Base-by-base conservation (phyloP, 495 filamentous ascomycete species). In the Penicillium bovifimosum region DNA sequence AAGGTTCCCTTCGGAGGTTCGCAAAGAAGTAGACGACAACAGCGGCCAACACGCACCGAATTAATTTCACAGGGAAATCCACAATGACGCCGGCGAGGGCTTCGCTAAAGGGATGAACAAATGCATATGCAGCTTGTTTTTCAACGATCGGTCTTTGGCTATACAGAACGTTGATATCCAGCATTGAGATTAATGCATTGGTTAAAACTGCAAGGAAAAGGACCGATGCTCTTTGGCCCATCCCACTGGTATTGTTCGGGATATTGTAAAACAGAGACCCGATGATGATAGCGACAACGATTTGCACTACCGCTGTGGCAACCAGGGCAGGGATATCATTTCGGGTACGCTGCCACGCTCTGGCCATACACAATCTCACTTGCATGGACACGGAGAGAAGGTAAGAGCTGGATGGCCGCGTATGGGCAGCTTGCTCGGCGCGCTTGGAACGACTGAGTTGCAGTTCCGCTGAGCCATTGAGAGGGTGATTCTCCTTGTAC, bases 221-320 rank as follows among this genome's bases (percentile, higher is more conserved):
- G 35, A 45, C 42, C 14, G 42, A 45, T n/a, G n/a, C 42, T 9
- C 42, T 32, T 7, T 45, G 42, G 5, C 14, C 8, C 3, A 45
- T 2, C 1, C 42, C 42, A 16, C 8, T 13, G 5, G 28, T 32
- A 20, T 9, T 24, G 67, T 91, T 87, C 73, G 93, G 56, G 96
- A 73, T 54, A 93, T 84, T 46, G 90, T 86, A 61, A 96, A 96
- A 79, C 95, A 97, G 18, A 96, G 73, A 32, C 2, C 42, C 28
- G 0, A 45, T 45, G 14, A 45, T 29, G 1, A 45, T n/a, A 1
- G 42, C 9, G 8, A 45, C 17, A 6, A 45, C 29, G 5, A 34
- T 24, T 18, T 45, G 42, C 1, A 13, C 42, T 2, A 45, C 42
- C 27, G 42, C 42, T 1, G 42, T 34, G 13, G 42, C 29, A 8